phyloP scores from a whole-genome alignment of 371 early-diverging fungal species.

The Sporodiniella umbellata region DNA sequence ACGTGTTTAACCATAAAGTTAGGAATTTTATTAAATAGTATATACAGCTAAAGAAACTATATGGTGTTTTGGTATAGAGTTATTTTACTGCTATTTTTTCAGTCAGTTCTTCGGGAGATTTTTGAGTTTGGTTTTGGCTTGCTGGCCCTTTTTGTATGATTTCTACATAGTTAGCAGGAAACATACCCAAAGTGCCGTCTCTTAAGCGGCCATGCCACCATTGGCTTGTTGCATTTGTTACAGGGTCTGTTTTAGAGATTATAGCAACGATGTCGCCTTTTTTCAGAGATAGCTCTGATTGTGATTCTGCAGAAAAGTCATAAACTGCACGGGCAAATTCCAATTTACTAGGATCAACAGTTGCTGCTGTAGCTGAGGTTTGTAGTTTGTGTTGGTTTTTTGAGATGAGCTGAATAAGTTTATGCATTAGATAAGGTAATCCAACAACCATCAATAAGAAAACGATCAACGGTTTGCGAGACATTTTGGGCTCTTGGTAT shows the following conservation, averaged over 20 bases:
- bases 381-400: conserved; percentile 28
- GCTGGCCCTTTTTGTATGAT: conserved; percentile 31
- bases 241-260: conserved; percentile 68
- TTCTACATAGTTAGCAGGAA: conserved; percentile 88
- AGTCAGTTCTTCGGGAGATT: too few species aligned
- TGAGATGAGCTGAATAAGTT: conserved; percentile 71
- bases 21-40: too few species aligned
- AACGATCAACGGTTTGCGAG: conserved; percentile 74
- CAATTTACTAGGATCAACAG: conserved; percentile 51
- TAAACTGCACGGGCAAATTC: conserved; percentile 89
- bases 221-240: conserved; percentile 61
- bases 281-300: conserved; percentile 76
- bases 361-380: conserved; percentile 2
- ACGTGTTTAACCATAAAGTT: too few species aligned
- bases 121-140: too few species aligned
- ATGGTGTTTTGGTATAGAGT: too few species aligned
- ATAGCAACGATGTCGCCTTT: conserved; percentile 89
- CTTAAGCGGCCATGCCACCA: conserved; percentile 94
- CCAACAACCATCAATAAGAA: conserved; percentile 87
- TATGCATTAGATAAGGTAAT: conserved; percentile 90
- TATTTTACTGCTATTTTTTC: too few species aligned
- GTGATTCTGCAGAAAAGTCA: conserved; percentile 75
- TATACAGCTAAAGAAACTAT: too few species aligned
- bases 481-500: conserved; percentile 50
- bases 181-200: conserved; percentile 81